phyloP scores from a whole-genome alignment of 1,139 yeast species.

The Sugiyamaella japonica region DNA sequence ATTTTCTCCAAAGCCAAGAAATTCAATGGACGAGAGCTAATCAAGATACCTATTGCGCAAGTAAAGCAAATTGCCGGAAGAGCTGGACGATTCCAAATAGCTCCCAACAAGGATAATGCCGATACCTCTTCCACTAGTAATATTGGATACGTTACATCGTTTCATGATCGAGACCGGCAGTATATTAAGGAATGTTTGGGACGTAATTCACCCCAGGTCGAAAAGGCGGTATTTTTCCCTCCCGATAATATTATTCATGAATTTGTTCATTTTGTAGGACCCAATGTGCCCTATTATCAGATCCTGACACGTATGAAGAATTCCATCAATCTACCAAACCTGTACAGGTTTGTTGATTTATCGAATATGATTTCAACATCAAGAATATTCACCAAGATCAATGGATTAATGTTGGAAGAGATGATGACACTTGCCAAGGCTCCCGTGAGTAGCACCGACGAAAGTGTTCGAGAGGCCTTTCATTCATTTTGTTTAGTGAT shows the following conservation, averaged over 20 bases:
- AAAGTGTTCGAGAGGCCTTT: slow-evolving; percentile 31
- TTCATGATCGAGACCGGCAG: slow-evolving; percentile 33
- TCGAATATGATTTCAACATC: slow-evolving; percentile 33
- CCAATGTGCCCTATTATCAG: slow-evolving; percentile 27
- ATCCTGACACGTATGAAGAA: slow-evolving; percentile 28
- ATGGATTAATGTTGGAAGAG: slow-evolving; percentile 38
- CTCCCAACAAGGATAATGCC: slow-evolving; percentile 24
- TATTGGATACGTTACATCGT: slow-evolving; percentile 48
- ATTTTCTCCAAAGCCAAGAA: slow-evolving; percentile 69
- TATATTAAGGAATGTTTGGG: slow-evolving; percentile 36
- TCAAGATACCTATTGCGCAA: slow-evolving; percentile 52
- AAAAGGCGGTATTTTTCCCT: slow-evolving; percentile 36
- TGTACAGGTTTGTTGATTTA: slow-evolving; percentile 31
- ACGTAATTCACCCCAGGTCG: slow-evolving; percentile 30
- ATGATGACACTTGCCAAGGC: slow-evolving; percentile 38
- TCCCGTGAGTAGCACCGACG: slow-evolving; percentile 35
- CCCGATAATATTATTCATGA: slow-evolving; percentile 31
- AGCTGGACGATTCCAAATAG: slow-evolving; percentile 74
- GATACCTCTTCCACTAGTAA: slow-evolving; percentile 22
- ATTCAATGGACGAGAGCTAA: slow-evolving; percentile 62
- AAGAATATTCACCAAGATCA: slow-evolving; percentile 30
- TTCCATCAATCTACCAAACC: slow-evolving; percentile 25
- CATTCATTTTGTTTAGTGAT: slow-evolving; percentile 35
- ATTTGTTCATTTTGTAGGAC: slow-evolving; percentile 29
- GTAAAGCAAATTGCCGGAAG: slow-evolving; percentile 94